Conservation (phyloP, 176 grass and related monocot species). For the Phoenix dactylifera region DNA sequence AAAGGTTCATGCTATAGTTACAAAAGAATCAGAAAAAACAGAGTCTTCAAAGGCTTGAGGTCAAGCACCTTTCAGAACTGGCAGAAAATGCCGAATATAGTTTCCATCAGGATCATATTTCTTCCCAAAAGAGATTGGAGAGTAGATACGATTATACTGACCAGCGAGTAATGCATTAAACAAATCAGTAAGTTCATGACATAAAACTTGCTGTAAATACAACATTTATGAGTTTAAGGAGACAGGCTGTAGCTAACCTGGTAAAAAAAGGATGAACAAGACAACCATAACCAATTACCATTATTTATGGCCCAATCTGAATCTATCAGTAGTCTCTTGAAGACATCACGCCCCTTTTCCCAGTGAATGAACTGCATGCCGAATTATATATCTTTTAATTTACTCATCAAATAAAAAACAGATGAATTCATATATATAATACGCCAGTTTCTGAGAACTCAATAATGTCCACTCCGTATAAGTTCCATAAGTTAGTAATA, state of each 20-base stretch:
- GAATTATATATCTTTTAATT: not conserved
- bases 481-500: too few species aligned
- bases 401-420: not conserved
- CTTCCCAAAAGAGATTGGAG: slow-evolving; percentile 81
- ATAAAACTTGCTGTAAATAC: not conserved
- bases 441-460: too few species aligned
- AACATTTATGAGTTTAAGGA: too few species aligned
- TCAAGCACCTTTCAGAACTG: slow-evolving; percentile 64
- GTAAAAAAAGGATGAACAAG: slow-evolving; percentile 92
- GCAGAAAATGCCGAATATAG: slow-evolving; percentile 82
- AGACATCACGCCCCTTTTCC: slow-evolving; percentile 88
- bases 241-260: slow-evolving; percentile 29
- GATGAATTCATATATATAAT: not conserved
- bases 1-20: not conserved
- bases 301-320: slow-evolving; percentile 95
- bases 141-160: slow-evolving; percentile 83
- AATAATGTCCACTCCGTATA: too few species aligned
- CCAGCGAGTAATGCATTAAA: not conserved
- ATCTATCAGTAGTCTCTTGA: slow-evolving; percentile 81
- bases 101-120: slow-evolving; percentile 86
- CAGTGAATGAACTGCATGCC: slow-evolving; percentile 75
- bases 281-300: slow-evolving; percentile 90
- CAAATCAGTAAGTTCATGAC: slow-evolving; percentile 9
- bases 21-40: not conserved
- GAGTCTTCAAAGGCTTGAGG: slow-evolving; percentile 2